Conservation (phyloP, 2,329 filamentous ascomycete species). For the Sporothrix brasiliensis region DNA sequence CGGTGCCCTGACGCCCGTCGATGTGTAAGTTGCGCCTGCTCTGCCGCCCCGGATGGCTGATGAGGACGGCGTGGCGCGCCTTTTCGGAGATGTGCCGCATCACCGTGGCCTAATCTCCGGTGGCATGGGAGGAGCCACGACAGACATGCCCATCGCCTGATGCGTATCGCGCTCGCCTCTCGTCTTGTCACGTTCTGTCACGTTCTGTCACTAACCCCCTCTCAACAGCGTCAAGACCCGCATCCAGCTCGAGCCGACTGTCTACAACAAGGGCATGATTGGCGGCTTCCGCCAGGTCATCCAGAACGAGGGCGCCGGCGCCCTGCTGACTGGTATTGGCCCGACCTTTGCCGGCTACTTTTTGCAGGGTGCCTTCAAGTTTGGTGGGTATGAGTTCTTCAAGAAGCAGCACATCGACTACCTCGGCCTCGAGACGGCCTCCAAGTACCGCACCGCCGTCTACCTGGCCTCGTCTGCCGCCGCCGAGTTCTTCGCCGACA, state of each 20-base stretch:
- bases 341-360: slow-evolving; percentile 81
- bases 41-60: not conserved
- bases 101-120: not conserved
- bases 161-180: not conserved
- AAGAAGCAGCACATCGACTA: slow-evolving; percentile 79
- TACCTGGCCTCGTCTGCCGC: slow-evolving; percentile 66
- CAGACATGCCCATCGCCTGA: not conserved
- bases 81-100: not conserved
- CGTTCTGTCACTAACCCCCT: not conserved
- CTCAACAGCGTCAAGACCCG: slow-evolving; percentile 76
- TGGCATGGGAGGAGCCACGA: not conserved
- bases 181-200: slow-evolving; percentile 14
- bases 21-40: slow-evolving; percentile 77
- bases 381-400: slow-evolving; percentile 87
- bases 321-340: slow-evolving; percentile 75
- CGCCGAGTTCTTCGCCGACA: slow-evolving; percentile 66
- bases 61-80: not conserved
- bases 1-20: slow-evolving; percentile 93
- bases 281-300: slow-evolving; percentile 78
- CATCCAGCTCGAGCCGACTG: slow-evolving; percentile 80
- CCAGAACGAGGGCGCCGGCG: slow-evolving; percentile 72
- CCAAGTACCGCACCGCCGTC: slow-evolving; percentile 71
- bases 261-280: slow-evolving; percentile 79
- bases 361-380: slow-evolving; percentile 85
- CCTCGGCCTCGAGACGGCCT: slow-evolving; percentile 70